These are phyloP conservation scores for Penicillium sp. DNA, from an alignment of 2,329 filamentous ascomycete genomes.

Conservation along the genomic window DNA sequence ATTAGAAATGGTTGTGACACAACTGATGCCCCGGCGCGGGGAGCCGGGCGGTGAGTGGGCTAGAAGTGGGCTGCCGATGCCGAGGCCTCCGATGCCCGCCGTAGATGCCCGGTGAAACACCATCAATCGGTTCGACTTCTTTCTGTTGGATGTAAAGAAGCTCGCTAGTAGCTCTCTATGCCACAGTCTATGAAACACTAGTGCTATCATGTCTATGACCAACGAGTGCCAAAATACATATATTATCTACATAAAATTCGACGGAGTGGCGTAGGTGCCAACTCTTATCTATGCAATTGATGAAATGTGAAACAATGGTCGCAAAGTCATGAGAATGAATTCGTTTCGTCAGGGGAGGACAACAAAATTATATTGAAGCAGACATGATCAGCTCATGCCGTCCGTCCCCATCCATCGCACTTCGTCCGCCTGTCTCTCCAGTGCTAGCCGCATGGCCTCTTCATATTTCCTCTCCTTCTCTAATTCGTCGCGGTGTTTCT, in stretches of 20 bases:
- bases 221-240: neutral
- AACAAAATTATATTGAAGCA: neutral
- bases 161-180: too few species aligned
- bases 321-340: neutral
- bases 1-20: conserved; percentile 27
- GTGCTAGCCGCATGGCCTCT: conserved; percentile 66
- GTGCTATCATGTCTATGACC: neutral
- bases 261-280: neutral
- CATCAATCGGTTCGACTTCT: neutral
- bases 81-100: neutral
- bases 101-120: neutral
- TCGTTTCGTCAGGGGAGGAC: neutral
- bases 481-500: conserved; percentile 30
- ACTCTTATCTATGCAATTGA: neutral
- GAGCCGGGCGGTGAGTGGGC: conserved; percentile 19
- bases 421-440: conserved; percentile 74
- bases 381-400: conserved; percentile 11
- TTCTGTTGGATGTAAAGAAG: neutral
- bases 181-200: too few species aligned
- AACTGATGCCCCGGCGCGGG: conserved; percentile 17
- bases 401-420: conserved; percentile 63
- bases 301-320: neutral
- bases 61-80: neutral
- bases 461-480: conserved; percentile 53
- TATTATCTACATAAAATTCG: neutral